Conservation (phyloP, 331 rosid genomes). For the Pyracantha coccinea region DNA sequence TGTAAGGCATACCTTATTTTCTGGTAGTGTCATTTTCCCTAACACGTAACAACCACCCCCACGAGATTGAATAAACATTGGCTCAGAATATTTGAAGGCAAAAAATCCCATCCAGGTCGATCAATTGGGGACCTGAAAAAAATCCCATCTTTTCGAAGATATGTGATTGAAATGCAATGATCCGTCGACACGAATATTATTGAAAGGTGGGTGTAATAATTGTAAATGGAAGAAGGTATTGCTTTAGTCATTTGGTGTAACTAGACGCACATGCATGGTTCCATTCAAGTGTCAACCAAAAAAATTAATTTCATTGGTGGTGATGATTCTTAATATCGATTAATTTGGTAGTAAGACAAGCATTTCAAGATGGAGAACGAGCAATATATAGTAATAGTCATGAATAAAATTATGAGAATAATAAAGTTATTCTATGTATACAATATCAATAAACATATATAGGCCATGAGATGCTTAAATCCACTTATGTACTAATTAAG, state of each 20-base stretch:
- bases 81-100: conserved; percentile 18
- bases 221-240: conserved; percentile 22
- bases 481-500: no score
- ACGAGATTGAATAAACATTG: conserved; percentile 28
- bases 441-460: no score
- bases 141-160: background rate
- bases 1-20: no score
- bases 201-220: conserved; percentile 43
- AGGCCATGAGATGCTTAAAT: no score
- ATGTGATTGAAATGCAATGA: conserved; percentile 17
- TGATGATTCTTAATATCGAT: background rate
- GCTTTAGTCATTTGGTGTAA: conserved; percentile 44
- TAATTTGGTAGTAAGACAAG: background rate
- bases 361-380: background rate
- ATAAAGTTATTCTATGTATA: no score
- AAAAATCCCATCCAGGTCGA: conserved; percentile 36
- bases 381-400: background rate
- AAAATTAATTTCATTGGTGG: conserved; percentile 5
- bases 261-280: conserved; percentile 68
- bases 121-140: background rate
- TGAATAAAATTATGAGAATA: no score
- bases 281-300: conserved; percentile 16
- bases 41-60: conserved; percentile 26
- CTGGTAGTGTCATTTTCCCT: background rate
- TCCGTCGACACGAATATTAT: conserved; percentile 29